Percentiles rank a stretch among this genome's conserved stretches.
phyloP scores from a whole-genome alignment of 106 monocot species.

The Dioscorea dumetorum region DNA sequence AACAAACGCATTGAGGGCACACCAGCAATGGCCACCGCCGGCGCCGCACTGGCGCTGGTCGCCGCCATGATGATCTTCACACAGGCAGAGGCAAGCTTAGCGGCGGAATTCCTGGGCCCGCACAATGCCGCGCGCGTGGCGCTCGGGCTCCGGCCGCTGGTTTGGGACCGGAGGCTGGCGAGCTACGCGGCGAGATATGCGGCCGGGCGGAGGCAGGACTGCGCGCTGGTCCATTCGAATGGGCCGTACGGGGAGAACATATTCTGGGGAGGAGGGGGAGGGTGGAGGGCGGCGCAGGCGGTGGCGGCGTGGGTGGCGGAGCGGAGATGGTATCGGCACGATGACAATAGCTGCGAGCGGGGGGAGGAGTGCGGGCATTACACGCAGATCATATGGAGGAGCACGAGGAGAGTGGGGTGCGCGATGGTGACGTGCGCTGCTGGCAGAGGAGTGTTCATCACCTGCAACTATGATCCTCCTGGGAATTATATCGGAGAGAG shows the following conservation, averaged over 20 bases:
- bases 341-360: conserved; percentile 24
- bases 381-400: conserved; percentile 58
- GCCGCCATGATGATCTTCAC: background rate
- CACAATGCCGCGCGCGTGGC: conserved; percentile 40
- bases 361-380: conserved; percentile 52
- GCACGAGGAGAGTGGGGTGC: conserved; percentile 36
- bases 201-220: conserved; percentile 27
- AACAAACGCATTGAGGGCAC: background rate
- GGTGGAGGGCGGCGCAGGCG: conserved; percentile 43
- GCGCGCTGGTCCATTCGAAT: conserved; percentile 41
- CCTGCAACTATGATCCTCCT: conserved; percentile 62
- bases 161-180: conserved; percentile 44
- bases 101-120: conserved; percentile 22
- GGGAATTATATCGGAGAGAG: conserved; percentile 54
- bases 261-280: conserved; percentile 60
- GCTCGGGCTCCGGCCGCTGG: conserved; percentile 25
- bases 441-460: conserved; percentile 24
- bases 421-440: conserved; percentile 29
- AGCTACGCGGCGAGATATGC: conserved; percentile 43
- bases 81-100: background rate
- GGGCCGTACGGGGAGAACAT: conserved; percentile 74
- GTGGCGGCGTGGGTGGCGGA: conserved; percentile 46
- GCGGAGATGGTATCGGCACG: conserved; percentile 23
- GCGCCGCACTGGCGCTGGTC: background rate
- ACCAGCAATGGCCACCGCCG: background rate